Conservation (phyloP, 1,139 yeast genomes). For the Arxiozyma bovina region DNA sequence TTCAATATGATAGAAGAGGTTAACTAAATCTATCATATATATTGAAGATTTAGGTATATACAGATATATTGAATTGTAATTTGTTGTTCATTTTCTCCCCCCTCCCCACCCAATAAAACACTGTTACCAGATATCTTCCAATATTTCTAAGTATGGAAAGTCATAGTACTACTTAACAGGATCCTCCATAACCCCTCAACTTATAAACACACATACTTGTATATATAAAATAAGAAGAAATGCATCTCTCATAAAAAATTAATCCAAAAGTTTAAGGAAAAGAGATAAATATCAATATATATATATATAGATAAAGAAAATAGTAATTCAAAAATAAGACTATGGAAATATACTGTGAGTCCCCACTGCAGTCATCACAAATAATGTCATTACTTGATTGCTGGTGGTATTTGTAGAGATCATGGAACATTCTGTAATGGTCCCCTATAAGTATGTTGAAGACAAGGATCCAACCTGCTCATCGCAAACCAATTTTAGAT, state of each 20-base stretch:
- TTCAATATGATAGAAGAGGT: background rate
- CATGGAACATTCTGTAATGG: constrained; percentile 97
- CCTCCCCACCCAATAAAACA: too few species aligned
- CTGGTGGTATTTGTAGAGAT: constrained; percentile 99
- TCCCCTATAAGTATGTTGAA: constrained; percentile 91
- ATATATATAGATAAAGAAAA: background rate
- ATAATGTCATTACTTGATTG: constrained; percentile 69
- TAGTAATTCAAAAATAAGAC: constrained; percentile 3
- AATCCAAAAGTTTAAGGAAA: too few species aligned
- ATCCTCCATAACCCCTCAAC: background rate
- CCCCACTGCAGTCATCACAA: constrained; percentile 82
- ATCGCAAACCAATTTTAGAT: constrained; percentile 32
- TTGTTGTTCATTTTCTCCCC: too few species aligned
- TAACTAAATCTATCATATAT: too few species aligned
- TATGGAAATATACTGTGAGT: constrained; percentile 61
- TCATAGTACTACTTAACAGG: too few species aligned
- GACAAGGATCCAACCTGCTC: constrained; percentile 81
- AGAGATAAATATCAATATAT: background rate
- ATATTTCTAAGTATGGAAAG: background rate
- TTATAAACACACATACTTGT: background rate
- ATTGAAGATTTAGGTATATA: too few species aligned
- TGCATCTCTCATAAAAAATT: background rate
- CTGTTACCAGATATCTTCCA: too few species aligned
- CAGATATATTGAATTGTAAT: too few species aligned
- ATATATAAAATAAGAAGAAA: too few species aligned